Conservation (phyloP, 140 eudicot species). For the Bidens hawaiensis region DNA sequence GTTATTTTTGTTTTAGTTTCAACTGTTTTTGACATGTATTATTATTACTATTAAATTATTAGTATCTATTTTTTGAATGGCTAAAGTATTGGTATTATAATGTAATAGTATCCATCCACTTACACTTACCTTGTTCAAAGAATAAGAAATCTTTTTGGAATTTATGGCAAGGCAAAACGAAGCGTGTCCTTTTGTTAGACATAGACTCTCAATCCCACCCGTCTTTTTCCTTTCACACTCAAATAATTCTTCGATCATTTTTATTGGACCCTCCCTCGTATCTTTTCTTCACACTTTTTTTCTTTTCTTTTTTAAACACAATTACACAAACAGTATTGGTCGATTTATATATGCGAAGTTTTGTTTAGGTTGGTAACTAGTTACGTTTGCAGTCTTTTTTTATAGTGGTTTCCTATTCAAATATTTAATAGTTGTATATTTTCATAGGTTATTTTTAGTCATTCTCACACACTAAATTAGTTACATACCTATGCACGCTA, state of each 20-base stretch:
- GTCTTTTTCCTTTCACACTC: not conserved
- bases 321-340: not conserved
- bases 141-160: not conserved
- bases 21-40: too few relatives aligned
- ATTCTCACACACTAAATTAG: too few relatives aligned
- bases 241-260: slow-evolving; percentile 11
- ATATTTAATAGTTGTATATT: too few relatives aligned
- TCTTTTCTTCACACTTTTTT: slow-evolving; percentile 4
- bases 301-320: too few relatives aligned
- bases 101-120: not conserved
- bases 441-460: too few relatives aligned
- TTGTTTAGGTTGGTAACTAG: not conserved
- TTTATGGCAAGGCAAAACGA: not conserved
- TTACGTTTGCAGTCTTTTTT: not conserved
- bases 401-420: not conserved
- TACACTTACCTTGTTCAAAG: not conserved
- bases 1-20: too few relatives aligned
- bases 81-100: too few relatives aligned
- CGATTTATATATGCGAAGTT: not conserved
- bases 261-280: not conserved
- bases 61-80: too few relatives aligned
- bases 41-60: too few relatives aligned
- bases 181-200: not conserved
- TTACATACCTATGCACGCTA: too few relatives aligned
- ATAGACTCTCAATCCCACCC: slow-evolving; percentile 11